phyloP scores from a whole-genome alignment of 1,284 basidiomycete species.

The Dichomitus squalens region DNA sequence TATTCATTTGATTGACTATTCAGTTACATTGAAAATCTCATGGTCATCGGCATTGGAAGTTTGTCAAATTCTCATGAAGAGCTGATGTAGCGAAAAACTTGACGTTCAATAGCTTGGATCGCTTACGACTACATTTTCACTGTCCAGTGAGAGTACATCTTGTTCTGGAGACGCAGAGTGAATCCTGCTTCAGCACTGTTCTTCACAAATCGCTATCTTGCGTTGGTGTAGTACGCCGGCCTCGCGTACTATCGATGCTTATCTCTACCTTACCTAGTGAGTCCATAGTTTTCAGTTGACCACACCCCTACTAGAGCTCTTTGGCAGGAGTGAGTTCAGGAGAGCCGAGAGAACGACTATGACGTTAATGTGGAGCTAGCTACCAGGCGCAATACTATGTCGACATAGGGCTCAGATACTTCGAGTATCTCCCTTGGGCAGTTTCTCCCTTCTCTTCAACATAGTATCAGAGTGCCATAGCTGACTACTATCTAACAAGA shows the following conservation, averaged over 20 bases:
- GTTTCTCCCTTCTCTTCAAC: neutral
- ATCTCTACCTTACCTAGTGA: neutral
- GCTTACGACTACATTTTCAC: slow-evolving; percentile 8
- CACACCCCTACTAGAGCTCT: too few species aligned
- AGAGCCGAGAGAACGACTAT: neutral
- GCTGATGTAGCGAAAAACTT: neutral
- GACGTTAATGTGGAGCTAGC: neutral
- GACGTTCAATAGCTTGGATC: neutral
- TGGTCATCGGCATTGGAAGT: neutral
- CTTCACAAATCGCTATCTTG: slow-evolving; percentile 1
- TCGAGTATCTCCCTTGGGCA: neutral
- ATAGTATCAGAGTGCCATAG: too few species aligned
- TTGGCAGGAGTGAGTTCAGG: neutral
- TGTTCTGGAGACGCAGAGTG: slow-evolving; percentile 7
- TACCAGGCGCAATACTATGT: neutral
- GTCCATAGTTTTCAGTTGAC: neutral
- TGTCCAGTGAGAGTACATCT: neutral
- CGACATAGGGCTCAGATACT: neutral
- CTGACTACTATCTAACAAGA: too few species aligned
- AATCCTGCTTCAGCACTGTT: slow-evolving; percentile 1
- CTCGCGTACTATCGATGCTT: neutral
- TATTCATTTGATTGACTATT: too few species aligned
- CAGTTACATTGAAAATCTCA: neutral
- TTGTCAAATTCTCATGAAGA: neutral
- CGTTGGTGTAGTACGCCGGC: neutral